These are phyloP conservation scores for Fusarium sp. DNA, from an alignment of 2,329 filamentous ascomycete genomes.

Conservation along the genomic window DNA sequence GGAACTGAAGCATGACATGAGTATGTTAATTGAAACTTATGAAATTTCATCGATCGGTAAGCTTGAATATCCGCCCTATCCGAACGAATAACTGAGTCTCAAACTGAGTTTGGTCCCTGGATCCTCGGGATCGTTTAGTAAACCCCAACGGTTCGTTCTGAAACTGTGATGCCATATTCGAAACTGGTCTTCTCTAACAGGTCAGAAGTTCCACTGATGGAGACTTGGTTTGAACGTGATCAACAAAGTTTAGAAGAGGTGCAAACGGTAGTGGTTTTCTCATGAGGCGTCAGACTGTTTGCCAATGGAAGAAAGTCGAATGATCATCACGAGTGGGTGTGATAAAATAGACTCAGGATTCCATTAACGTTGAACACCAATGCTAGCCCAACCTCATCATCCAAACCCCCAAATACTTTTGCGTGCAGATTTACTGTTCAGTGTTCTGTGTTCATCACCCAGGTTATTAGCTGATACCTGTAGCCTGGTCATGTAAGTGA, in stretches of 20 bases:
- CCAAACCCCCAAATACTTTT: neutral
- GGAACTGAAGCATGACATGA: neutral
- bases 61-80: neutral
- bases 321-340: neutral
- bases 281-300: neutral
- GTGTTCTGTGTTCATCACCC: neutral
- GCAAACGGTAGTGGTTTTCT: neutral
- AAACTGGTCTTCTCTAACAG: neutral
- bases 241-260: neutral
- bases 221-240: neutral
- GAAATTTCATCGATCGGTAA: neutral
- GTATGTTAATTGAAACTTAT: neutral
- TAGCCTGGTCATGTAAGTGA: neutral
- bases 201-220: neutral
- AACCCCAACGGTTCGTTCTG: conserved; percentile 20
- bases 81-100: neutral
- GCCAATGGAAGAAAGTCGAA: neutral
- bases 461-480: neutral
- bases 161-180: conserved; percentile 1
- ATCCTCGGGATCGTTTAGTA: conserved; percentile 8
- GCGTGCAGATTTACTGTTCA: neutral
- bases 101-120: conserved; percentile 29
- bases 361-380: neutral
- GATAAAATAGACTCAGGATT: neutral
- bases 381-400: too few species aligned